Evolutionary conservation across 1,284 basidiomycete species (phyloP), one percentile per base, ranked within the genome.

Genomic region (Fistulinella cinereoalba): DNA sequence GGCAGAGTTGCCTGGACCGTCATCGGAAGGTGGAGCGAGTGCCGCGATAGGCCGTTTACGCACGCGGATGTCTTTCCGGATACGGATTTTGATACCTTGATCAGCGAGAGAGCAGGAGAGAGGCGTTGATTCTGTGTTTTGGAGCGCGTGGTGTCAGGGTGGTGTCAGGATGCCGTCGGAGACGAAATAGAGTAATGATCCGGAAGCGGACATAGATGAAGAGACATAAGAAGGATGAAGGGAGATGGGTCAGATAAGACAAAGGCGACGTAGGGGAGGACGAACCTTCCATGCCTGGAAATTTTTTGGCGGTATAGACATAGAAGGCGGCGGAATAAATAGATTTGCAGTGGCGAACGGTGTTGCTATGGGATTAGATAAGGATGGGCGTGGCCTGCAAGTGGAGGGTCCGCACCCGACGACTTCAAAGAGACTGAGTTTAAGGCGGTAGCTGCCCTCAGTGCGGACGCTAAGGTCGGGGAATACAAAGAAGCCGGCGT

Each of bases 281-380:
- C 81, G 34, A 52, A 89, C 90, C 85, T 74, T 91, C 87, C 86
- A 94, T 93, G 19, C 91, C 91, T 0, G 92, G 92, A 64, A 95
- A 96, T 68, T 94, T 92, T 74, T 96, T 96, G 4, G 92, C 90
- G 0, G 92, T 92, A 64, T 92, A 96, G 23, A 95, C 89, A 54
- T 92, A 90, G 67, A 95, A 95, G 0, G 87, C 81, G 1, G 85
- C 80, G 0, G 90, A 92, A 68, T 85, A 88, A 46, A 92, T 89
- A 0, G 85, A 88, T 57, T 90, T 92, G 72, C 92, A 94, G 65
- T 93, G 91, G 46, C 84, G 81, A 16, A 92, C 88, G 51, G 85
- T 84, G 54, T 86, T 83, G 27, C 88, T 89, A 64, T 34, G 41
- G 29, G 45, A 21, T 29, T 27, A 18, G 39, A 42, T 55, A 32